These are phyloP conservation scores for Arabis hirsuta DNA, from an alignment of 345 rosid genomes.

Conservation along the genomic window DNA sequence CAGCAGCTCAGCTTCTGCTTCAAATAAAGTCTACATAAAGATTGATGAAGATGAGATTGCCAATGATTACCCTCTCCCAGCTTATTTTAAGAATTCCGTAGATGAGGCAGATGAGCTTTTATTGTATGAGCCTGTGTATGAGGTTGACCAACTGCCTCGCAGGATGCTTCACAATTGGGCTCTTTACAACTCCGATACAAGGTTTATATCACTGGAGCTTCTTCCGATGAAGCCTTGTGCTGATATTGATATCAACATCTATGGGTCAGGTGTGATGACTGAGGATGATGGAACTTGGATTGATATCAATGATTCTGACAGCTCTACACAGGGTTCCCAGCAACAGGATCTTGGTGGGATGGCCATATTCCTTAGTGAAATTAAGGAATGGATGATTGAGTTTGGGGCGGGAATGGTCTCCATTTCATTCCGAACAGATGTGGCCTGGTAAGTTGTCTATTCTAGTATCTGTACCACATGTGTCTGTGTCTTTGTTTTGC, in stretches of 20 bases:
- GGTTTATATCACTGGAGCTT: constrained; percentile 79
- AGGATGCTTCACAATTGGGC: constrained; percentile 84
- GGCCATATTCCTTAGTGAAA: constrained; percentile 63
- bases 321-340: constrained; percentile 47
- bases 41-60: constrained; percentile 89
- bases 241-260: constrained; percentile 74
- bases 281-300: constrained; percentile 70
- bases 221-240: constrained; percentile 77
- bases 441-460: constrained; percentile 68
- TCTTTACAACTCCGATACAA: constrained; percentile 72
- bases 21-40: constrained; percentile 63
- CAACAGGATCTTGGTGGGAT: constrained; percentile 49
- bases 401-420: constrained; percentile 64
- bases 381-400: constrained; percentile 93
- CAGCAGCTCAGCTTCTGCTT: constrained; percentile 48
- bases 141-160: constrained; percentile 60
- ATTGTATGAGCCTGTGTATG: constrained; percentile 51
- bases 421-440: constrained; percentile 71
- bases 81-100: constrained; percentile 55
- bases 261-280: constrained; percentile 74
- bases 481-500: constrained; percentile 3
- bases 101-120: constrained; percentile 77
- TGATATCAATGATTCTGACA: constrained; percentile 51
- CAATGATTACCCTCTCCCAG: constrained; percentile 86
- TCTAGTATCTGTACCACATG: not conserved